phyloP scores from a whole-genome alignment of 371 early-diverging fungal species.

The Mucor ambiguus region DNA sequence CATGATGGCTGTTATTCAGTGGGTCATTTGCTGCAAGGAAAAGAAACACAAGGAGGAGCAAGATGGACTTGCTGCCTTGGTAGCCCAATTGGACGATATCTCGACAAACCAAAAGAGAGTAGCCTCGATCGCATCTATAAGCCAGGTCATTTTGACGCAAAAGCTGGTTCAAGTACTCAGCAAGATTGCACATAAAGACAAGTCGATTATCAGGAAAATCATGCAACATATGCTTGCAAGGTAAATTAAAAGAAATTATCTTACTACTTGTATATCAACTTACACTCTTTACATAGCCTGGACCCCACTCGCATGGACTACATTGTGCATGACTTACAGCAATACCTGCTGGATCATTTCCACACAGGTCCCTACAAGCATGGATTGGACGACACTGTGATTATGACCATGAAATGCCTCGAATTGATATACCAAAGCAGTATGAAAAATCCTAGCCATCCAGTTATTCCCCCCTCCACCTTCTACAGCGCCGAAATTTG shows the following conservation, averaged over 20 bases:
- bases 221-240: conserved; percentile 18
- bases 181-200: conserved; percentile 24
- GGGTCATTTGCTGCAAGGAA: conserved; percentile 31
- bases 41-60: conserved; percentile 11
- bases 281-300: neutral
- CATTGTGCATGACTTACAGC: conserved; percentile 31
- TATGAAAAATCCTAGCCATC: conserved; percentile 19
- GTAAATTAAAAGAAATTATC: conserved; percentile 2
- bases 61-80: conserved; percentile 9
- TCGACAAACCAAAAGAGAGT: conserved; percentile 2
- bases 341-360: conserved; percentile 53
- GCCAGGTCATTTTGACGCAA: conserved; percentile 32
- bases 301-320: conserved; percentile 23
- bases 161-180: conserved; percentile 41
- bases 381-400: conserved; percentile 60
- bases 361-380: conserved; percentile 50
- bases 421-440: conserved; percentile 52
- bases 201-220: conserved; percentile 9
- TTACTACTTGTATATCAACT: conserved; percentile 7
- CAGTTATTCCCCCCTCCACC: conserved; percentile 17
- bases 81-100: neutral
- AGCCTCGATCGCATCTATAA: conserved; percentile 8
- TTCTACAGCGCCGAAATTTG: conserved; percentile 68
- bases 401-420: conserved; percentile 65
- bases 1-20: conserved; percentile 32